Evolutionary conservation across 371 early-diverging fungal species (phyloP).

Genomic region (Mucor velutinosus): DNA sequence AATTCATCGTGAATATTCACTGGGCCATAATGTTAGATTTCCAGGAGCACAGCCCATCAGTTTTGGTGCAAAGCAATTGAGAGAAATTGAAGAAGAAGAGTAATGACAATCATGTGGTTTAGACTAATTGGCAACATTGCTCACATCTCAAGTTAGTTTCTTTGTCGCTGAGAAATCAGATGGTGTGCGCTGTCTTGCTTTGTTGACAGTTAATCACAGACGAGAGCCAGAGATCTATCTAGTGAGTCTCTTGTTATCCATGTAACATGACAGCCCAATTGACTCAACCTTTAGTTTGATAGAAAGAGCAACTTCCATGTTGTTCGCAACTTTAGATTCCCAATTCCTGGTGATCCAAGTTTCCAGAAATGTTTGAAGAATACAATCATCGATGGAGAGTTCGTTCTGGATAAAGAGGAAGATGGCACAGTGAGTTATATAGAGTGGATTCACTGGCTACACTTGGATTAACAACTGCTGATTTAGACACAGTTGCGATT

Average conservation of each 20-base stretch:
- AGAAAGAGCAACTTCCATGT: constrained; percentile 82
- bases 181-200: constrained; percentile 90
- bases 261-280: not conserved
- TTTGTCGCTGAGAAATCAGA: constrained; percentile 98
- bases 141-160: constrained; percentile 56
- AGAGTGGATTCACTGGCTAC: not conserved
- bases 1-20: not conserved
- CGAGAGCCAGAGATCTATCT: constrained; percentile 64
- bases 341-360: constrained; percentile 52
- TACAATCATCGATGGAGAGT: constrained; percentile 92
- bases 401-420: constrained; percentile 74
- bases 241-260: constrained; percentile 38
- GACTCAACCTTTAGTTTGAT: constrained; percentile 67
- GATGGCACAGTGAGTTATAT: constrained; percentile 57
- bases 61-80: constrained; percentile 71
- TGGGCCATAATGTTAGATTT: constrained; percentile 47
- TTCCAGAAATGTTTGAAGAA: constrained; percentile 61
- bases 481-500: constrained; percentile 46
- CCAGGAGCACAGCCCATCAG: constrained; percentile 97
- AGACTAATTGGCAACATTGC: not conserved
- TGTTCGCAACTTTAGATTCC: constrained; percentile 69
- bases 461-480: not conserved
- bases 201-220: constrained; percentile 49
- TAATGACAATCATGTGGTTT: constrained; percentile 51
- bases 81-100: constrained; percentile 79